Conservation (phyloP, 2,329 filamentous ascomycete genomes). For the Trichoderma afroharzianum region DNA sequence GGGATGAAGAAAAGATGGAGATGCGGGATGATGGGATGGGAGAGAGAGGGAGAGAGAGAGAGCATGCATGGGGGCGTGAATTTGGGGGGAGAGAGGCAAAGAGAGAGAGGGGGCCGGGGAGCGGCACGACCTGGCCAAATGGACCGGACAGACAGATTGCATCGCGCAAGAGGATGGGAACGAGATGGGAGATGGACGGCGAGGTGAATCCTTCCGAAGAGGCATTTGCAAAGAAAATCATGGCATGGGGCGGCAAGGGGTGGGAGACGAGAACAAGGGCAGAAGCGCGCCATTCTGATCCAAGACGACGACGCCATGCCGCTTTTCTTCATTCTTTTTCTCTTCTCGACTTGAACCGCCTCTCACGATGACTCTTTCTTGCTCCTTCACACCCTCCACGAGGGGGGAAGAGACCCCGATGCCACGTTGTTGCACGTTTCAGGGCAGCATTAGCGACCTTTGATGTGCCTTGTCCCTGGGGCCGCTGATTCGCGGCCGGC, state of each 20-base stretch:
- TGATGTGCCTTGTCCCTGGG: background rate
- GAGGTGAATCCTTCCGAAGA: background rate
- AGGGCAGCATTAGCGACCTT: slow-evolving; percentile 15
- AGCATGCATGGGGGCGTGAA: background rate
- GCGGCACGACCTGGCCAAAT: background rate
- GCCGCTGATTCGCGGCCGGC: background rate
- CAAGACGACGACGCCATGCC: background rate
- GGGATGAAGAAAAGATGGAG: background rate
- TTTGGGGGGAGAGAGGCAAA: too few species aligned
- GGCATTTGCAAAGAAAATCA: background rate
- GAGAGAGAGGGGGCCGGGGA: background rate
- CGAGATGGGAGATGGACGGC: background rate
- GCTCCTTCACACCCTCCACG: background rate
- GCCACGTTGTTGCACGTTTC: slow-evolving; percentile 20
- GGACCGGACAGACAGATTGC: background rate
- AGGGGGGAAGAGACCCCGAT: background rate
- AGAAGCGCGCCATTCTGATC: background rate
- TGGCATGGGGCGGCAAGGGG: background rate
- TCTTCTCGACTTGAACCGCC: background rate
- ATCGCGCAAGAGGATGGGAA: background rate
- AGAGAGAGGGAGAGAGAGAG: too few species aligned
- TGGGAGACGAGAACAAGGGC: background rate
- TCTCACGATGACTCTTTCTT: background rate
- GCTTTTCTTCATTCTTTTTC: background rate
- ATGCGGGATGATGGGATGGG: background rate